Percentiles rank a stretch among this genome's conserved stretches.
Evolutionary conservation across 1,284 basidiomycete species (phyloP).

Genomic region (Somion occarium): DNA sequence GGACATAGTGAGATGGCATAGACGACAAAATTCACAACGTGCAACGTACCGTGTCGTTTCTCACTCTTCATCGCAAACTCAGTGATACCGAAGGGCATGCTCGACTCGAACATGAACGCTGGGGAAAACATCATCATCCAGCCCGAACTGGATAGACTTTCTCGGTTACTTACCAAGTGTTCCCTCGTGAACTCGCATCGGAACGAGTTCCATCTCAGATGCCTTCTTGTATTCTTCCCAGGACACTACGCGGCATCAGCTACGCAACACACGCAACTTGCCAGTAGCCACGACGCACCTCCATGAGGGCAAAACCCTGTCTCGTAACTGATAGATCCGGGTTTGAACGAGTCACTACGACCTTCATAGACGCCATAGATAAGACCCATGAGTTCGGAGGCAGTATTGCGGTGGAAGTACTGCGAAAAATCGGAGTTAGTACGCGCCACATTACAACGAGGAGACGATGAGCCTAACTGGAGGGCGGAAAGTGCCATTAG

Average conservation of each 20-base stretch:
- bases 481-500: conserved; percentile 41
- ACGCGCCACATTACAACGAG: not conserved
- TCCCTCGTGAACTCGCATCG: conserved; percentile 47
- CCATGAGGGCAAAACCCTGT: conserved; percentile 60
- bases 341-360: conserved; percentile 20
- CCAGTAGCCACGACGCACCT: conserved; percentile 38
- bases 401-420: conserved; percentile 64
- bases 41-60: not conserved
- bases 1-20: not conserved
- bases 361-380: conserved; percentile 39
- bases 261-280: no score
- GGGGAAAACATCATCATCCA: not conserved
- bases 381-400: conserved; percentile 59
- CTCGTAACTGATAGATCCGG: conserved; percentile 57
- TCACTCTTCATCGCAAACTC: conserved; percentile 4
- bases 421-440: conserved; percentile 14
- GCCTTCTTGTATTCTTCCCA: conserved; percentile 56
- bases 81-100: conserved; percentile 11
- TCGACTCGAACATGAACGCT: conserved; percentile 66
- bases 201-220: conserved; percentile 44
- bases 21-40: not conserved
- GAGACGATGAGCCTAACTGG: conserved; percentile 24
- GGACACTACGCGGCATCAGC: conserved; percentile 41
- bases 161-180: conserved; percentile 45
- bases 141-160: not conserved